phyloP scores from a whole-genome alignment of 2,329 filamentous ascomycete genomes.

The Penicillium brevicompactum region DNA sequence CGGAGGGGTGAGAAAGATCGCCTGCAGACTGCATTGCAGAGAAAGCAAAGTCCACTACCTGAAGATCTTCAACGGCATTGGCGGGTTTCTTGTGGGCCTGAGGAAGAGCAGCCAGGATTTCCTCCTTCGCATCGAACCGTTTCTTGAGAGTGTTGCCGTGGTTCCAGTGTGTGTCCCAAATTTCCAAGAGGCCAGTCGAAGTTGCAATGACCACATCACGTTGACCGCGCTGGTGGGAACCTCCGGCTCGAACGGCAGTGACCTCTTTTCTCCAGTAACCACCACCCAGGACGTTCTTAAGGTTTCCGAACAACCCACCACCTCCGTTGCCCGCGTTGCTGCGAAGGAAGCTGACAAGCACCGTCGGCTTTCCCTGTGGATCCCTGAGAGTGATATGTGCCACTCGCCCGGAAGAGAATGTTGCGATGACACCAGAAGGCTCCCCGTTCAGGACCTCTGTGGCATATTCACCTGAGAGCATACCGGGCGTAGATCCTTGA shows the following conservation, averaged over 20 bases:
- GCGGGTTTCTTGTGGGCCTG: constrained; percentile 55
- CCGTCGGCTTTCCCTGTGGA: constrained; percentile 78
- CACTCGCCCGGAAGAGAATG: constrained; percentile 81
- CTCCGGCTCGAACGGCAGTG: constrained; percentile 75
- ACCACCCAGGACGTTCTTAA: constrained; percentile 74
- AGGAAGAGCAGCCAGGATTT: constrained; percentile 65
- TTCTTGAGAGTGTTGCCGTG: constrained; percentile 76
- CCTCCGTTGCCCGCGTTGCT: constrained; percentile 57
- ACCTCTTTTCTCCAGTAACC: constrained; percentile 74
- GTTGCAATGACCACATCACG: constrained; percentile 81
- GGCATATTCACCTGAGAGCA: constrained; percentile 77
- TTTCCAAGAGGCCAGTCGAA: constrained; percentile 73
- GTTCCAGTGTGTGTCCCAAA: constrained; percentile 87
- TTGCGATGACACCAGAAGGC: constrained; percentile 80
- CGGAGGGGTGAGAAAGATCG: constrained; percentile 50
- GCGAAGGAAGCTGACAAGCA: constrained; percentile 76
- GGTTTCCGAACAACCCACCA: constrained; percentile 75
- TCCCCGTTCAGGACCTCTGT: constrained; percentile 80
- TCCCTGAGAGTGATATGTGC: constrained; percentile 87
- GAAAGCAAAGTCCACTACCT: constrained; percentile 78
- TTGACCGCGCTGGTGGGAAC: constrained; percentile 73
- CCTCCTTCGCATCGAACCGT: constrained; percentile 70
- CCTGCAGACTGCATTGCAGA: constrained; percentile 30
- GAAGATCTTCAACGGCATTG: constrained; percentile 60
- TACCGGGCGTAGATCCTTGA: constrained; percentile 70